Base-by-base conservation (phyloP, 2,329 filamentous ascomycete genomes). In the Bipolaris zeicola region DNA sequence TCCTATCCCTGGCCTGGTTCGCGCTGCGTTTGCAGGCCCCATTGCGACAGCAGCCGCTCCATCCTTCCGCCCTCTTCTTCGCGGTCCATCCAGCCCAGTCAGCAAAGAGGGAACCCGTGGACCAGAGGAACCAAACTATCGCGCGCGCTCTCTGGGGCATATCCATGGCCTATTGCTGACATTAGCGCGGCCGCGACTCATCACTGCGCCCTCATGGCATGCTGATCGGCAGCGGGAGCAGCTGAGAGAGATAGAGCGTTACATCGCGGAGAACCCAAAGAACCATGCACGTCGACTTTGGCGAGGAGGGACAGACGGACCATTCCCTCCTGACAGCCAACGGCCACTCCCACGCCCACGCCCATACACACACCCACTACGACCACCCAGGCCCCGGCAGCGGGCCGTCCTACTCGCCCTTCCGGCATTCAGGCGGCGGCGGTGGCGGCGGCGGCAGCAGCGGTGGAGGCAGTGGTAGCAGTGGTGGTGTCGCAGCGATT, bases 251-350 rank as follows among this genome's bases (percentile, higher is more conserved):
- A 66, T 60, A 28, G 26, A 65, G 61, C 62, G 61, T 64, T 61
- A 50, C 58, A 51, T 60, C 60, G 55, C 45, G 58, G 59, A 63
- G 52, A 68, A 72, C 62, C 67, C 73, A 75, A 72, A 76, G 52
- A 68, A 72, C 62, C 68, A 75, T 76, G 73, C 73, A 76, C 62
- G 72, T 75, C 64, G 72, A 75, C 67, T 76, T 70, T 66, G 67
- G 67, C 64, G 65, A 67, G 39, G 65, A 67, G 47, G 60, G 59
- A 65, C 70, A 72, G 62, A 63, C 71, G 63, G 69, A 72, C 49
- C 69, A 73, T 61, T 66, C 60, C 55, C 64, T 72, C 58, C 65
- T 73, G 22, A 62, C 71, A 51, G 58, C 63, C 60, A 67, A 68
- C 62, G 51, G 53, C 41, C 71, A 74, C 42, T 18, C 43, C 58